Evolutionary conservation across 768 basidiomycete genomes (phyloP).

Genomic region (Crassisporium funariophilum): DNA sequence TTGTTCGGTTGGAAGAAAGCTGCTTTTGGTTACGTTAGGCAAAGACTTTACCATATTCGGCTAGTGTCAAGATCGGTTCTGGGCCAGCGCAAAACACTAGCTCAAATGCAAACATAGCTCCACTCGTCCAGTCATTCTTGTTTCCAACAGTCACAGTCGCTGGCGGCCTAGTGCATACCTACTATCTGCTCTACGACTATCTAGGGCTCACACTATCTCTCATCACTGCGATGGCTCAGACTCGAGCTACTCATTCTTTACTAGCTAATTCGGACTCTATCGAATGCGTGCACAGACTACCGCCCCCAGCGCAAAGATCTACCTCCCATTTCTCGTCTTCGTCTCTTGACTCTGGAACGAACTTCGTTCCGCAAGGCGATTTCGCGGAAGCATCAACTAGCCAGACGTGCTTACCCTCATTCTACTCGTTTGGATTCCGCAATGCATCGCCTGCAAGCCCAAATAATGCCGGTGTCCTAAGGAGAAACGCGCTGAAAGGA

Average conservation of each 20-base stretch:
- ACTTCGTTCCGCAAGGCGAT: constrained; percentile 20
- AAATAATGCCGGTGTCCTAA: background rate
- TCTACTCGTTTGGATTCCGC: constrained; percentile 14
- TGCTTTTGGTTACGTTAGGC: constrained; percentile 6
- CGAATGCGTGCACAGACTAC: constrained; percentile 1
- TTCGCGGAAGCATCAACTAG: constrained; percentile 13
- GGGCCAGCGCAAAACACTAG: too few relatives aligned
- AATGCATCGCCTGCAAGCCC: background rate
- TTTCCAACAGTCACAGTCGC: background rate
- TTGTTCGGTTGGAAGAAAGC: background rate
- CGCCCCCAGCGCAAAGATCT: constrained; percentile 9
- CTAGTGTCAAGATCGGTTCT: background rate
- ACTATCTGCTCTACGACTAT: background rate
- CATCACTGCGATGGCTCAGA: background rate
- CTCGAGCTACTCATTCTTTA: background rate
- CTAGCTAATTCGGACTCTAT: background rate
- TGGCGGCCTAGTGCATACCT: background rate
- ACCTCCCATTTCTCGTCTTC: constrained; percentile 13
- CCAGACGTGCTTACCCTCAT: constrained; percentile 20
- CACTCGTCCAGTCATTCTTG: background rate
- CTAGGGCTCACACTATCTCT: background rate
- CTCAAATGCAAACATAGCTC: background rate
- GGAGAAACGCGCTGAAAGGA: constrained; percentile 1
- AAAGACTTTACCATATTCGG: constrained; percentile 5
- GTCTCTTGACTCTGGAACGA: constrained; percentile 16